Evolutionary conservation across 2,329 filamentous ascomycete species (phyloP), one percentile per base, ranked within the genome.

Genomic region (Penicillium sp.): DNA sequence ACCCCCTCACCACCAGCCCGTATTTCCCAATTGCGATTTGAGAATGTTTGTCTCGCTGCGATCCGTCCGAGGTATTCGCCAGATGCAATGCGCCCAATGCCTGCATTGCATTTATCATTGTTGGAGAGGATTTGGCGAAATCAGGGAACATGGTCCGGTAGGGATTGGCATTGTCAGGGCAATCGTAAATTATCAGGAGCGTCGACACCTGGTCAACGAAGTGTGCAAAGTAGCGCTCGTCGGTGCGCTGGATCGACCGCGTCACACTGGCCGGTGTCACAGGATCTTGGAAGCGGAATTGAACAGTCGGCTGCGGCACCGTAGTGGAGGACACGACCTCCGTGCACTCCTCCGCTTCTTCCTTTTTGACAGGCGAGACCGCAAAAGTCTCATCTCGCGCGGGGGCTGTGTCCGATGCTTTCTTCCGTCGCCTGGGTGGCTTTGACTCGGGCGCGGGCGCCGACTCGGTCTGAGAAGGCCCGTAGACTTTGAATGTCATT

Each of bases 31-130:
- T 72, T 4, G 73, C 73, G 29, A 73, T 65, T 43, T 73, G 69
- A 34, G 73, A 69, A 59, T 76, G 72, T 7, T 59, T 53, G 46
- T 67, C 68, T 32, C 68, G 69, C 40, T 73, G 60, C 13, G 62
- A 61, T 1, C 68, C 67, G 2, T 55, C 53, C 1, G 72, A 71
- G 1, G 73, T 72, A 38, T 73, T 74, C n/a, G 73, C 70, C n/a
- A 75, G 62, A 54, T 76, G 73, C 49, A 76, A 67, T 27, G 73
- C 73, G 9, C 73, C 73, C 24, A 76, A 57, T 16, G 73, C 73
- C 53, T 74, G 67, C 73, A 76, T 75, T 14, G 72, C 70, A 47
- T 65, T 68, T 16, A 66, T 63, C 63, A 74, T 71, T 6, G 72
- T 71, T 2, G 69, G 66, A 5, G 67, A 73, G 1, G 69, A 68